These are phyloP conservation scores for Penicillium griseofulvum DNA, from an alignment of 2,329 filamentous ascomycete genomes.

Conservation along the genomic window DNA sequence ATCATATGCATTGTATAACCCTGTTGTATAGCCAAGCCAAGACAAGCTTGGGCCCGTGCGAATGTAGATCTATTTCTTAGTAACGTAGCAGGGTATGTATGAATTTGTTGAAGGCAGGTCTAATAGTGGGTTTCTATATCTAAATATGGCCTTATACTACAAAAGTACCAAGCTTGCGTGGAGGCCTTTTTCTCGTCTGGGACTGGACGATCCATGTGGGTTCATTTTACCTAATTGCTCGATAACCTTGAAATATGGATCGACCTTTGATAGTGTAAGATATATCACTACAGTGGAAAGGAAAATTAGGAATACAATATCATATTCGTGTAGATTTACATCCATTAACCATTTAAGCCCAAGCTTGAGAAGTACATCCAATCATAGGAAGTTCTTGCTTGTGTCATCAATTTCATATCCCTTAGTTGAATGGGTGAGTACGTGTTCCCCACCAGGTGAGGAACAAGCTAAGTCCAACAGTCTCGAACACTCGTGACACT, in stretches of 20 bases:
- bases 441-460: slow-evolving; percentile 97
- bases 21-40: not conserved
- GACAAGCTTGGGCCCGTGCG: slow-evolving; percentile 6
- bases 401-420: not conserved
- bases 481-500: slow-evolving; percentile 84
- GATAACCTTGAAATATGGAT: not conserved
- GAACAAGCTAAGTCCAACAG: slow-evolving; percentile 85
- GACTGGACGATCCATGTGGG: not conserved
- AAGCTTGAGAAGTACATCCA: not conserved
- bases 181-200: not conserved
- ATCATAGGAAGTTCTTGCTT: slow-evolving; percentile 12
- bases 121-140: too few species aligned
- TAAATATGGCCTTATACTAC: not conserved
- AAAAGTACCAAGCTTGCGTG: not conserved
- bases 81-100: not conserved
- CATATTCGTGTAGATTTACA: slow-evolving; percentile 9
- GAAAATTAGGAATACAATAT: not conserved
- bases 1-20: not conserved
- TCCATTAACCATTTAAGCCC: not conserved
- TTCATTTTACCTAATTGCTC: slow-evolving; percentile 1
- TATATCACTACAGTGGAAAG: not conserved
- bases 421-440: slow-evolving; percentile 85
- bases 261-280: not conserved
- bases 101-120: not conserved
- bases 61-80: not conserved